These are phyloP conservation scores for Skeletonema menzelii DNA, from an alignment of 108 stramenopile species.

Conservation along the genomic window DNA sequence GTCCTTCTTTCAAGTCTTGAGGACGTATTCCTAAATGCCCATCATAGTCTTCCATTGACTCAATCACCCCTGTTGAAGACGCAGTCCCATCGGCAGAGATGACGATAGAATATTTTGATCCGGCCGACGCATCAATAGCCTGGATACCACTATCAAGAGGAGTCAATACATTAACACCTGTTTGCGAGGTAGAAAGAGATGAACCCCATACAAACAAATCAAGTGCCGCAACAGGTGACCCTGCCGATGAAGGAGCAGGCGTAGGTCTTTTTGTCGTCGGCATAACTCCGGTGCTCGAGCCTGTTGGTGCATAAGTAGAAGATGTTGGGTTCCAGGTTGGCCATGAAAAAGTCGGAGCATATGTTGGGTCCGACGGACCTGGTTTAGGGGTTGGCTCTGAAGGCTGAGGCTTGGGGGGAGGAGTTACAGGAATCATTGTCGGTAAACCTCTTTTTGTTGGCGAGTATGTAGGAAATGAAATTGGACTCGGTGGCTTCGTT, in stretches of 20 bases:
- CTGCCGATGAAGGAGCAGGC: not conserved
- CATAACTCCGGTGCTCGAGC: not conserved
- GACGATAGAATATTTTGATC: conserved; percentile 40
- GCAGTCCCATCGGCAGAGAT: conserved; percentile 23
- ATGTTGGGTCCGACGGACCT: not conserved
- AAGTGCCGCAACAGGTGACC: conserved; percentile 27
- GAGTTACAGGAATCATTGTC: not conserved
- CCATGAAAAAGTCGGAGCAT: not conserved
- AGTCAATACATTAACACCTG: conserved; percentile 5
- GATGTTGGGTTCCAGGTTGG: conserved; percentile 4
- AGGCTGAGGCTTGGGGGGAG: too few species aligned
- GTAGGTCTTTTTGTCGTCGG: conserved; percentile 7
- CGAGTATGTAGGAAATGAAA: conserved; percentile 11
- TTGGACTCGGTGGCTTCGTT: not conserved
- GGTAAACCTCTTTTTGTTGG: conserved; percentile 10
- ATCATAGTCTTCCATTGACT: conserved; percentile 16
- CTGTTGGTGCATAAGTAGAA: not conserved
- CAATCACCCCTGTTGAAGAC: conserved; percentile 25
- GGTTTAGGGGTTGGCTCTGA: not conserved
- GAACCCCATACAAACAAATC: conserved; percentile 45
- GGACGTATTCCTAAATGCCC: conserved; percentile 40
- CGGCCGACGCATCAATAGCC: conserved; percentile 30
- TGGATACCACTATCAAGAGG: conserved; percentile 7
- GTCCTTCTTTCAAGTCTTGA: conserved; percentile 23
- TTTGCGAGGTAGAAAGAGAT: conserved; percentile 20